Percentiles rank a stretch among this genome's conserved stretches.
These are phyloP conservation scores for Yamadazyma sp. DNA, from an alignment of 1,139 yeast species.

Conservation along the genomic window DNA sequence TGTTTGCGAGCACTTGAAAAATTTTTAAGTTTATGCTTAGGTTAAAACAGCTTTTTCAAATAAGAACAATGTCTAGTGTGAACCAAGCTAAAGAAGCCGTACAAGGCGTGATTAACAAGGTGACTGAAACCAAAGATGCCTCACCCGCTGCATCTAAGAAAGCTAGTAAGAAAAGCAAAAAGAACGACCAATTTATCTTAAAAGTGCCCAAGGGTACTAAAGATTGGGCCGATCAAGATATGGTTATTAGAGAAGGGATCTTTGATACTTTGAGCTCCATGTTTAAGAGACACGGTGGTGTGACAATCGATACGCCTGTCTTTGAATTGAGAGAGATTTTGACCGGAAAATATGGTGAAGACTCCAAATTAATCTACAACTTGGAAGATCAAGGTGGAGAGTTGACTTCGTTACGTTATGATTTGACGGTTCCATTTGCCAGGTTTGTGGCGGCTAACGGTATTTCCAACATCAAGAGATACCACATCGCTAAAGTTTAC, in stretches of 20 bases:
- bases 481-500: slow-evolving; percentile 95
- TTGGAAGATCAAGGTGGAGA: slow-evolving; percentile 99
- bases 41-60: slow-evolving; percentile 10
- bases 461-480: slow-evolving; percentile 83
- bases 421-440: slow-evolving; percentile 96
- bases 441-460: slow-evolving; percentile 95
- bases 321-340: slow-evolving; percentile 92
- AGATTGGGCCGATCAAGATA: slow-evolving; percentile 98
- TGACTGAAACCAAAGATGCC: slow-evolving; percentile 1
- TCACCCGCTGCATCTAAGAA: slow-evolving; percentile 4
- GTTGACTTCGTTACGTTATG: slow-evolving; percentile 89
- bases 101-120: slow-evolving; percentile 5
- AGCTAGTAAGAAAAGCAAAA: slow-evolving; percentile 5
- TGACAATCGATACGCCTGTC: slow-evolving; percentile 96
- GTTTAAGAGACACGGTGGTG: slow-evolving; percentile 96
- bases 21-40: slow-evolving; percentile 8
- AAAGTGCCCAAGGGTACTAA: slow-evolving; percentile 97
- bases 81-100: slow-evolving; percentile 7
- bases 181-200: slow-evolving; percentile 49
- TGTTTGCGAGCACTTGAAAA: slow-evolving; percentile 8
- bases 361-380: slow-evolving; percentile 90
- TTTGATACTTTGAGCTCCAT: slow-evolving; percentile 68
- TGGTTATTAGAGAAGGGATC: slow-evolving; percentile 89
- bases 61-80: slow-evolving; percentile 28
- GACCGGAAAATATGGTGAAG: slow-evolving; percentile 97